Evolutionary conservation across 2,329 filamentous ascomycete genomes (phyloP).

Genomic region (Elsinoe australis): DNA sequence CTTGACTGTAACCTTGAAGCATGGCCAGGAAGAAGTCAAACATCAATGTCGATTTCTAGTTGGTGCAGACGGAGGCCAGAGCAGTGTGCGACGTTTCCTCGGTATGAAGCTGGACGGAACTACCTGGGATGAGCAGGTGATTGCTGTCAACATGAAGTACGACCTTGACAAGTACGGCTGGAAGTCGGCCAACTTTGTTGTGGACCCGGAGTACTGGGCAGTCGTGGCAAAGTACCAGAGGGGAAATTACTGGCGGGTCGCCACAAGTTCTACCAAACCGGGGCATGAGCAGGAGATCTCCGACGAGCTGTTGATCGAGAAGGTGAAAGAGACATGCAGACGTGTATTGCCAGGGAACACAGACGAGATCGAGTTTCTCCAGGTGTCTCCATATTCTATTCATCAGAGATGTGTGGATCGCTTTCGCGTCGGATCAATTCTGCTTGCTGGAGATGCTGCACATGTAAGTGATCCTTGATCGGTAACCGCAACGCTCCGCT

Average conservation of each 20-base stretch:
- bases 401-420: slow-evolving; percentile 31
- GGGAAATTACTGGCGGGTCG: slow-evolving; percentile 18
- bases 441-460: slow-evolving; percentile 33
- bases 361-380: slow-evolving; percentile 26
- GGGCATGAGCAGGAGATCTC: slow-evolving; percentile 17
- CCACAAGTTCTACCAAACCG: background rate
- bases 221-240: slow-evolving; percentile 18
- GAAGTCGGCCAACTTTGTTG: slow-evolving; percentile 18
- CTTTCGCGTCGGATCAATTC: slow-evolving; percentile 26
- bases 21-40: background rate
- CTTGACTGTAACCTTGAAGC: background rate
- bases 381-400: slow-evolving; percentile 33
- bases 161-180: slow-evolving; percentile 17
- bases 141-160: slow-evolving; percentile 20
- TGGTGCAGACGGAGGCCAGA: slow-evolving; percentile 18
- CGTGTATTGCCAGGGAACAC: slow-evolving; percentile 18
- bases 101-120: slow-evolving; percentile 19
- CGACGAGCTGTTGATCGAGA: slow-evolving; percentile 12
- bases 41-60: slow-evolving; percentile 6
- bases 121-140: slow-evolving; percentile 19
- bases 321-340: slow-evolving; percentile 3
- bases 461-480: slow-evolving; percentile 23
- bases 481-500: background rate
- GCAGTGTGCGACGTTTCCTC: slow-evolving; percentile 14
- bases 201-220: slow-evolving; percentile 19